Evolutionary conservation across 2,329 filamentous ascomycete species (phyloP), one percentile per base, ranked within the genome.

Genomic region (Helotiales sp.): DNA sequence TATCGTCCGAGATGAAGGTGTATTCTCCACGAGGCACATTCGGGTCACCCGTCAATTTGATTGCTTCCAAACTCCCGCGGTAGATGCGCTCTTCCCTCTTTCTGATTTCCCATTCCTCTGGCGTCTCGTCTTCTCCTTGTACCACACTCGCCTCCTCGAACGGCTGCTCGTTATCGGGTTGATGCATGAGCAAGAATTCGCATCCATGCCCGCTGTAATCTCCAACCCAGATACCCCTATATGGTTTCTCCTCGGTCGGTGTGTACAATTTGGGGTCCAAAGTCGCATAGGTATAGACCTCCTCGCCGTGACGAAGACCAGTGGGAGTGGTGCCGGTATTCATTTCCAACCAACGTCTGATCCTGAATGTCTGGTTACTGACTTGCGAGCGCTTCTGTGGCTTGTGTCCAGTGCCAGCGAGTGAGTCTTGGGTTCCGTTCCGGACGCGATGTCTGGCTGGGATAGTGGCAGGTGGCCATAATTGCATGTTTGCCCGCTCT

Each of bases 1-100:
- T 87, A 72, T 97, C 93, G 5, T 93, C 87, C 0, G 89, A 91
- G 3, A 92, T 84, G 77, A 97, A 97, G 0, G 91, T 93, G 72
- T 89, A 88, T 78, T 97, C 91, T 8, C 94, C 95, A 8, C 94
- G 86, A 0, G 95, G 95, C 15, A 98, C 89, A 72, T 97, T 96
- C 0, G 91, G 88, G 75, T 99, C 95, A 0, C 95, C 95, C 0
- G 95, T 98, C 37, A 99, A 81, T 77, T 98, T 98, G 75, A 97
- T 89, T 0, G 91, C 95, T 77, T 94, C 89, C 3, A 98, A 78
- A 1, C 88, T 84, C 4, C 93, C 93, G 13, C 82, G 83, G 71
- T 91, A 88, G 1, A 87, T 81, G 15, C 81, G 79, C 28, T 82
- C 81, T 15, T 83, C 80, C 1, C 77, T 75, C 58, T 82, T 82